phyloP scores from a whole-genome alignment of 345 rosid genomes.

The Punica granatum region DNA sequence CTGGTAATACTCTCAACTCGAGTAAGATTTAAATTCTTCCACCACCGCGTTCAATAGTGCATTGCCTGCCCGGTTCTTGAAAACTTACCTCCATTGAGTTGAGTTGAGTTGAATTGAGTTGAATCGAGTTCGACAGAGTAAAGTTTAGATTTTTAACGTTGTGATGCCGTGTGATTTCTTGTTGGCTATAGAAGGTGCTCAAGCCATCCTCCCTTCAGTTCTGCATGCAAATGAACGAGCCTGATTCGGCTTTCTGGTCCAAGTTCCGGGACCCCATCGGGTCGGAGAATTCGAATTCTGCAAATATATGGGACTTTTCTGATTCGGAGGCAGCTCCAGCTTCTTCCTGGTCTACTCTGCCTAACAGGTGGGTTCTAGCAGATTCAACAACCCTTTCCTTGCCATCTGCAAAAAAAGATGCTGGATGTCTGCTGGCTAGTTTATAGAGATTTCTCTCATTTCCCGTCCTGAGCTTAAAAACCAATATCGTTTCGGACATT shows the following conservation, averaged over 20 bases:
- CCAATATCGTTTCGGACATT: neutral
- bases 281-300: constrained; percentile 57
- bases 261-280: constrained; percentile 52
- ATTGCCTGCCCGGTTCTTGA: neutral
- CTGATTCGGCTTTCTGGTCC: constrained; percentile 43
- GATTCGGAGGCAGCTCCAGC: constrained; percentile 97
- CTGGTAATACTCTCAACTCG: too few species aligned
- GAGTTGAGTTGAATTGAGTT: too few species aligned
- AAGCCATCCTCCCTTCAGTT: constrained; percentile 73
- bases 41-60: neutral
- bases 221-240: constrained; percentile 75
- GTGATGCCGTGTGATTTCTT: neutral
- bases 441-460: neutral
- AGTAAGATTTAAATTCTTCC: neutral
- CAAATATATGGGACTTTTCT: constrained; percentile 83
- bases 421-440: neutral
- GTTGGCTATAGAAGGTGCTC: constrained; percentile 19
- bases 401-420: too few species aligned
- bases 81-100: too few species aligned
- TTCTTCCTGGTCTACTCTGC: constrained; percentile 87
- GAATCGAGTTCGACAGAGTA: neutral
- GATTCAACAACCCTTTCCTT: neutral
- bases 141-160: neutral
- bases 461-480: neutral
- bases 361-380: constrained; percentile 46